phyloP scores from a whole-genome alignment of 768 basidiomycete species.

The Lentinula aciculospora region DNA sequence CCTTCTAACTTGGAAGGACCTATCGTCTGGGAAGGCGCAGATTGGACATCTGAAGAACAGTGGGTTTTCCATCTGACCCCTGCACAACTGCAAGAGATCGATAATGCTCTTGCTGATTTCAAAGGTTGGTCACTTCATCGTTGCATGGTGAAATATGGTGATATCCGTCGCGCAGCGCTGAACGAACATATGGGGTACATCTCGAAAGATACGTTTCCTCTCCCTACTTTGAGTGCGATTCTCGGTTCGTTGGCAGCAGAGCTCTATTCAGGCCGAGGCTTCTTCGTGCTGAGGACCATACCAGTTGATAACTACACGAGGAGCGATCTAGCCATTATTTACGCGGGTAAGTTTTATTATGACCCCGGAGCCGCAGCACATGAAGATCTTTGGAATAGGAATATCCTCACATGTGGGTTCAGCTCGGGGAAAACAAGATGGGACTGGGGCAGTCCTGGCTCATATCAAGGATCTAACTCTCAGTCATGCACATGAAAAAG shows the following conservation, averaged over 20 bases:
- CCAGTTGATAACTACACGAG: constrained; percentile 36
- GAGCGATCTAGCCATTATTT: constrained; percentile 33
- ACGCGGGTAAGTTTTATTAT: constrained; percentile 26
- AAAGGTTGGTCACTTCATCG: constrained; percentile 23
- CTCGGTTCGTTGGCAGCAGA: constrained; percentile 33
- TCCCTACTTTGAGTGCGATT: constrained; percentile 30
- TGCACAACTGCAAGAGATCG: constrained; percentile 31
- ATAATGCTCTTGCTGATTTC: constrained; percentile 32
- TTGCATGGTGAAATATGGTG: background rate
- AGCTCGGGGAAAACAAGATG: constrained; percentile 38
- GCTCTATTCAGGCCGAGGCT: constrained; percentile 39
- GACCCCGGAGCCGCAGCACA: background rate
- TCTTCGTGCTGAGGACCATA: constrained; percentile 42
- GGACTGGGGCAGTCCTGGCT: constrained; percentile 34
- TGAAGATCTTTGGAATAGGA: constrained; percentile 21
- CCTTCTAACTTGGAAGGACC: constrained; percentile 29
- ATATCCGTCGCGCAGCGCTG: constrained; percentile 14
- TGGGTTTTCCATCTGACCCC: constrained; percentile 35
- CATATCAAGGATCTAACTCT: constrained; percentile 43
- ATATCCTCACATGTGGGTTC: constrained; percentile 42
- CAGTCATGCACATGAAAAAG: constrained; percentile 34
- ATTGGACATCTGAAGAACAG: constrained; percentile 34
- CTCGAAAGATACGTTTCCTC: constrained; percentile 33
- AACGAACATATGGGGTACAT: constrained; percentile 29
- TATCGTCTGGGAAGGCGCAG: constrained; percentile 40